Conservation (phyloP, 257 asterid genomes). For the Verbena officinalis region DNA sequence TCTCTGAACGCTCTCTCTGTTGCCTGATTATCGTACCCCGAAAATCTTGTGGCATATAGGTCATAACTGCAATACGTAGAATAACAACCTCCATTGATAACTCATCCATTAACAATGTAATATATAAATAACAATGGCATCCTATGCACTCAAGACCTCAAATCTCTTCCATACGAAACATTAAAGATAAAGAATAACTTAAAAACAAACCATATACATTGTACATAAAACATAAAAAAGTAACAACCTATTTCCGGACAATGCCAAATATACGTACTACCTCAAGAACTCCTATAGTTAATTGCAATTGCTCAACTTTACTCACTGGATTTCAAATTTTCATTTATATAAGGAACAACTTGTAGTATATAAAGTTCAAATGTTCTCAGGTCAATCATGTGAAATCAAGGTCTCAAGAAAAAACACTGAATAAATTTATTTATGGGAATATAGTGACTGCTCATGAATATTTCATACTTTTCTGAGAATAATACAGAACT, state of each 20-base stretch:
- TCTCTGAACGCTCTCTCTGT: constrained; percentile 98
- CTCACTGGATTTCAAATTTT: neutral
- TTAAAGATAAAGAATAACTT: neutral
- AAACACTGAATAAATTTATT: too few species aligned
- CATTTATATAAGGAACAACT: constrained; percentile 1
- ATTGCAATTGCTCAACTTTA: constrained; percentile 5
- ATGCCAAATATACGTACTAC: neutral
- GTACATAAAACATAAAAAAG: neutral
- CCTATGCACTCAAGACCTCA: constrained; percentile 5
- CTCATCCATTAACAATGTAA: constrained; percentile 20
- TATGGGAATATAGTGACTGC: too few species aligned
- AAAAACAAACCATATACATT: neutral
- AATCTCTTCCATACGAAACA: neutral
- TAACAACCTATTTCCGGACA: neutral
- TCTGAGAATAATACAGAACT: too few species aligned
- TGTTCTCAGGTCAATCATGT: neutral
- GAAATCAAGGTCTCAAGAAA: constrained; percentile 2
- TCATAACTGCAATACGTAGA: constrained; percentile 68
- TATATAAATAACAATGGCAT: constrained; percentile 2
- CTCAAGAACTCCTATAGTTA: neutral
- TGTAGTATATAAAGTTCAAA: neutral
- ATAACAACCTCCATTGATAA: neutral
- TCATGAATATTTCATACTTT: too few species aligned
- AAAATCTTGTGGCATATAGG: constrained; percentile 98
- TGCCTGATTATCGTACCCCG: constrained; percentile 93